phyloP scores from a whole-genome alignment of 2,329 filamentous ascomycete genomes.

The Aspergillus neotritici region DNA sequence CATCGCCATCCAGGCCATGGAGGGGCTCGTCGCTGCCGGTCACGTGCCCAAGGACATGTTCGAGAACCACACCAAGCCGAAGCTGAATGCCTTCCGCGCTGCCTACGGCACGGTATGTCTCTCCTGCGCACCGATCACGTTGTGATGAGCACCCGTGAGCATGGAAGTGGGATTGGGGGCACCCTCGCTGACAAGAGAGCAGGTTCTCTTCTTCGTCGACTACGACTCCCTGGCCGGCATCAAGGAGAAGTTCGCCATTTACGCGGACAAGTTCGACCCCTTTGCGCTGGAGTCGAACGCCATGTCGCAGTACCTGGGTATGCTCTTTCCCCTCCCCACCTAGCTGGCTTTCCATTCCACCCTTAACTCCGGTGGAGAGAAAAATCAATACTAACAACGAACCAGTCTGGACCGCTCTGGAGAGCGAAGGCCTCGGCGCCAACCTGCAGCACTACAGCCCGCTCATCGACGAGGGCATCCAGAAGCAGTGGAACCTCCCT shows the following conservation, averaged over 20 bases:
- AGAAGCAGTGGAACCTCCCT: slow-evolving; percentile 63
- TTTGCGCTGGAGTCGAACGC: slow-evolving; percentile 71
- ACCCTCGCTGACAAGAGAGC: not conserved
- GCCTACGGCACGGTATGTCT: slow-evolving; percentile 67
- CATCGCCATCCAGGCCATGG: slow-evolving; percentile 61
- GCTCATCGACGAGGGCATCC: slow-evolving; percentile 67
- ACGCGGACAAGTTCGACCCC: slow-evolving; percentile 72
- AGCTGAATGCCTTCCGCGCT: slow-evolving; percentile 57
- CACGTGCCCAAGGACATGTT: slow-evolving; percentile 50
- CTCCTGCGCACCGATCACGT: not conserved
- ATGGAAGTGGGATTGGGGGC: no score
- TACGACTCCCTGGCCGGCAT: slow-evolving; percentile 57
- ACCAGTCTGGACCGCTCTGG: slow-evolving; percentile 67
- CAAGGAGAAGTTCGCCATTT: slow-evolving; percentile 58
- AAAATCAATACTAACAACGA: not conserved
- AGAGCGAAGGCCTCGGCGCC: slow-evolving; percentile 75
- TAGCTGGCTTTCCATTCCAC: not conserved
- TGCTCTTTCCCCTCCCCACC: slow-evolving; percentile 3
- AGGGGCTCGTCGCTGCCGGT: slow-evolving; percentile 27
- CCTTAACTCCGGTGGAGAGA: not conserved
- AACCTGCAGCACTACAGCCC: slow-evolving; percentile 94
- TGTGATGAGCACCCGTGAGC: no score
- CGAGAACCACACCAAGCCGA: slow-evolving; percentile 44
- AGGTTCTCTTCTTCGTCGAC: slow-evolving; percentile 79
- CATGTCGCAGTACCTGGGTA: slow-evolving; percentile 66